Conservation (phyloP, 2,329 filamentous ascomycete genomes). For the Trichophaea hybrida region DNA sequence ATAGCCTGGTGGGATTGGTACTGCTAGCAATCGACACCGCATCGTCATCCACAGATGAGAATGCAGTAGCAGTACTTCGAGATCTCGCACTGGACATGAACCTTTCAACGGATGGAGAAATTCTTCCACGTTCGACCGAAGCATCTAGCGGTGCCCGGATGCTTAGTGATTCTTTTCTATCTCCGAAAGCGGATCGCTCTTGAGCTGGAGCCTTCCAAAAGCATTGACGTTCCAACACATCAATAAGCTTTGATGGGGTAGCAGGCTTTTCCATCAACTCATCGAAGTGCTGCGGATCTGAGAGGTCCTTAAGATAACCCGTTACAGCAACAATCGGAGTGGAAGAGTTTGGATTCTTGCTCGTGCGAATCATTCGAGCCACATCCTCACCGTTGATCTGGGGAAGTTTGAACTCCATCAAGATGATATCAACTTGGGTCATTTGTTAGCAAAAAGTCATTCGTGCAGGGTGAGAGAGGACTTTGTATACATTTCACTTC, state of each 20-base stretch:
- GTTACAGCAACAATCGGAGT: conserved; percentile 95
- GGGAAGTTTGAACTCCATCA: conserved; percentile 91
- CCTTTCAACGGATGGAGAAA: conserved; percentile 19
- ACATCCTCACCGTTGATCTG: conserved; percentile 92
- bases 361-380: conserved; percentile 93
- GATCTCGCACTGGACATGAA: conserved; percentile 18
- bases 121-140: conserved; percentile 13
- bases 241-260: conserved; percentile 76
- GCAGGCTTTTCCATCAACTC: conserved; percentile 93
- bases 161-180: conserved; percentile 16
- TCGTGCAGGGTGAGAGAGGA: neutral
- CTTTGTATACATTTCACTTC: conserved; percentile 60
- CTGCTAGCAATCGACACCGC: conserved; percentile 12
- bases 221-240: conserved; percentile 74
- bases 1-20: conserved; percentile 13
- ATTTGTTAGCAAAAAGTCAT: conserved; percentile 8
- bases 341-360: conserved; percentile 83
- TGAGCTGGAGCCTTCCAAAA: conserved; percentile 68
- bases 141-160: neutral
- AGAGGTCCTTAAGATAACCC: conserved; percentile 92
- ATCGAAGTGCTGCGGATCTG: conserved; percentile 90
- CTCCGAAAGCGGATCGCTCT: conserved; percentile 11
- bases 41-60: conserved; percentile 20
- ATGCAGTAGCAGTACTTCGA: conserved; percentile 16
- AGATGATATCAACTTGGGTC: conserved; percentile 65